These are phyloP conservation scores for Schizophyllum commune DNA, from an alignment of 1,284 basidiomycete species.

Conservation along the genomic window DNA sequence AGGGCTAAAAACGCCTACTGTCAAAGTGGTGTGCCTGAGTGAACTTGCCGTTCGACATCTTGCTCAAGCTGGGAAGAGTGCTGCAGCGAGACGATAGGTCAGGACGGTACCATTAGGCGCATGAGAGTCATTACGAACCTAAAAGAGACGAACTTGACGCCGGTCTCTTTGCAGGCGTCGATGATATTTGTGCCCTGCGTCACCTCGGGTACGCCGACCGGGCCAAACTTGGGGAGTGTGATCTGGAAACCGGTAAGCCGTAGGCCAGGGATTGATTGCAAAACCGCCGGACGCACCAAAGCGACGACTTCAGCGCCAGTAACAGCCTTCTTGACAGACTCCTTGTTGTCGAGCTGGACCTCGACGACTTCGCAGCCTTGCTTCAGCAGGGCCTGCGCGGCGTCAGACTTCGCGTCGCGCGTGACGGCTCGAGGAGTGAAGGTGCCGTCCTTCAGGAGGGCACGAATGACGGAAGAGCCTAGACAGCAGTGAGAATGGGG, in stretches of 20 bases:
- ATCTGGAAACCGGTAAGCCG: not conserved
- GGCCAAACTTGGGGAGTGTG: not conserved
- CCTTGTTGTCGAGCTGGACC: not conserved
- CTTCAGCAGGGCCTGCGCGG: not conserved
- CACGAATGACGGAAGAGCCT: not conserved
- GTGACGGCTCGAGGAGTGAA: not conserved
- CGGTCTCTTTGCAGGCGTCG: conserved; percentile 23
- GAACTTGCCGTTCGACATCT: conserved; percentile 4
- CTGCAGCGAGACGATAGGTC: conserved; percentile 14
- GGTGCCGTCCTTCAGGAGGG: not conserved
- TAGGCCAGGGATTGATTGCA: too few species aligned
- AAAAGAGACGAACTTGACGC: conserved; percentile 23
- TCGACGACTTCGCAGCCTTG: not conserved
- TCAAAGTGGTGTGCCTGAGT: conserved; percentile 1
- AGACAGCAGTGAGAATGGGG: not conserved
- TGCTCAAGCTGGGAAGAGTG: conserved; percentile 9
- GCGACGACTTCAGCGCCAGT: not conserved
- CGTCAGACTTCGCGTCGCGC: not conserved
- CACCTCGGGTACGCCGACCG: conserved; percentile 14
- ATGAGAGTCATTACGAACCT: conserved; percentile 12
- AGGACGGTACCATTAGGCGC: conserved; percentile 11
- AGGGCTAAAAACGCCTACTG: not conserved
- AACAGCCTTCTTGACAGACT: not conserved
- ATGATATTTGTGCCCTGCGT: conserved; percentile 30
- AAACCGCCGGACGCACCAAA: not conserved